Base-by-base conservation (phyloP, 1,284 basidiomycete species). In the Cerrena zonata region DNA sequence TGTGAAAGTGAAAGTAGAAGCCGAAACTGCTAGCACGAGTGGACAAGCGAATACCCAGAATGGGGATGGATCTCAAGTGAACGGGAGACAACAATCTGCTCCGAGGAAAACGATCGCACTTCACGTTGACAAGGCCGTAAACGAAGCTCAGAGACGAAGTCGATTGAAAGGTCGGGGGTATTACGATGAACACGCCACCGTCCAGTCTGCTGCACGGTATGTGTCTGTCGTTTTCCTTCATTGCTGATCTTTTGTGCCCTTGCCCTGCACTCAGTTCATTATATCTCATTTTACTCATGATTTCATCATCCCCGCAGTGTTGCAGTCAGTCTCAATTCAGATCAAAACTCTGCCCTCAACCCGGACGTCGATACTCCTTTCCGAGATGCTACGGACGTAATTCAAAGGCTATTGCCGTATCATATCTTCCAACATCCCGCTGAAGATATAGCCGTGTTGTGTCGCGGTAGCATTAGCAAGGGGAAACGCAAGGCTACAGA, bases 341-440 rank as follows among this genome's bases (percentile, higher is more conserved):
- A 90, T 65, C 86, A 88, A 49, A 68, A 70, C 36, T 67, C 73
- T 13, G 77, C 77, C 11, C 60, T 80, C 39, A 72, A 79, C 51
- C 86, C 87, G 24, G 81, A 89, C 57, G 71, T 78, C 25, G 84
- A 88, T 49, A 72, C 79, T 0, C 81, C 86, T 1, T 90, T 90
- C 58, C 53, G 58, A 19, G 79, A 86, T 60, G 66, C 73, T 11
- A 60, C 67, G 4, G 88, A 90, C 61, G 82, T 73, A 2, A 70
- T 89, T 21, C 73, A 76, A 15, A 75, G 86, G 47, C 70, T 90
- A 15, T 66, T 90, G 22, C 87, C 87, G 0, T 90, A 86, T 62
- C 87, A 90, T 61, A 67, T 90, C 47, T 88, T 83, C 57, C 84
- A 86, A 56, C 82, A 86, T 51, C 86, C 86, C 0, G 67, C 67